Evolutionary conservation across 1,284 basidiomycete genomes (phyloP).

Genomic region (Malassezia dermatis): DNA sequence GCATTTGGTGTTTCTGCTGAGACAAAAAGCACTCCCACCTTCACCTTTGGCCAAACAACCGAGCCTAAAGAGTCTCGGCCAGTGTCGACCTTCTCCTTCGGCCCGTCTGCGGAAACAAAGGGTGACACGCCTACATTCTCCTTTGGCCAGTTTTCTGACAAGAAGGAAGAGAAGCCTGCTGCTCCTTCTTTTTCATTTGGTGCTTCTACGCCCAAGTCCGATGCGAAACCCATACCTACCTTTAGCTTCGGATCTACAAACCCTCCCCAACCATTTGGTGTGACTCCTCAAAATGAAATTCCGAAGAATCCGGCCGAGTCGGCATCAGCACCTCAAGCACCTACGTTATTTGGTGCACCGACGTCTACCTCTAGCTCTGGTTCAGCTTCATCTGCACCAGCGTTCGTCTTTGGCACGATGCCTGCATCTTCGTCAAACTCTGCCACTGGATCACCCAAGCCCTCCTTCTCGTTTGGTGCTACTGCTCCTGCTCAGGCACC

Average conservation of each 20-base stretch:
- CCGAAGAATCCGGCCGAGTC: background rate
- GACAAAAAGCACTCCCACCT: constrained; percentile 7
- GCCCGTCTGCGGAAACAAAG: background rate
- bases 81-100: background rate
- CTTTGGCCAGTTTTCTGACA: background rate
- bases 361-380: background rate
- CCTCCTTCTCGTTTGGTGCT: constrained; percentile 1
- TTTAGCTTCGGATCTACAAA: background rate
- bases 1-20: constrained; percentile 17
- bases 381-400: background rate
- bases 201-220: background rate
- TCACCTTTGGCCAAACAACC: constrained; percentile 8
- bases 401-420: constrained; percentile 18
- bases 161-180: constrained; percentile 5
- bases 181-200: constrained; percentile 4
- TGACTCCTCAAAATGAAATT: background rate
- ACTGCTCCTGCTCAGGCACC: background rate
- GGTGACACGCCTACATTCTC: constrained; percentile 12
- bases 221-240: background rate
- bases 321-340: background rate
- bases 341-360: background rate
- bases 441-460: background rate
- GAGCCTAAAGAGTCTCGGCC: background rate
- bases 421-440: background rate
- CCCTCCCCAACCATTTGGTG: background rate